Evolutionary conservation across 495 filamentous ascomycete genomes (phyloP), one percentile per base, ranked within the genome.

Genomic region (Amorphotheca resinae): DNA sequence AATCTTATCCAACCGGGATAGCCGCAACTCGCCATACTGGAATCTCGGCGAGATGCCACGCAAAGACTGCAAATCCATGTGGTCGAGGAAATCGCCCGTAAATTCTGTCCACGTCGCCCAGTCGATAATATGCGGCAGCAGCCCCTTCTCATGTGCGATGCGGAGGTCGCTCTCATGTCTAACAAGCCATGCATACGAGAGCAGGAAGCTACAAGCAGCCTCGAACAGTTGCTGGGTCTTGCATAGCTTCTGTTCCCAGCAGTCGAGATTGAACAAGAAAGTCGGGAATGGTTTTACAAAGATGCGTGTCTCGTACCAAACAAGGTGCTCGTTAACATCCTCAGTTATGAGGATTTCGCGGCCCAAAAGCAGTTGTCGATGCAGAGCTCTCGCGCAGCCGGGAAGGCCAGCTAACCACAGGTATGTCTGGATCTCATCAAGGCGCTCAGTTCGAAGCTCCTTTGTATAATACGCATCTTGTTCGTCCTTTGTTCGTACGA

Each of bases 221-320:
- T 26, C 46, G 32, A 57, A 47, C 1, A 62, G 35, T 12, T 36
- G 28, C 38, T 40, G 44, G 31, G 0, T 42, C 7, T 42, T 42
- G 46, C 46, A 49, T 12, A 49, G 16, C 33, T 38, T 33, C 23
- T 20, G 37, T 1, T 17, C 16, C 39, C 46, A 49, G 22, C 20
- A 42, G 17, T 47, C 28, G 36, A 33, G 20, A 23, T 42, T 38
- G 44, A 46, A 6, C 5, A 43, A n/a, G 36, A 61, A 41, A 3
- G 37, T 15, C 0, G 73, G 74, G 1, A 80, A 45, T 0, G 76
- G 74, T 38, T 77, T 80, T 41, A 79, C 55, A 53, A 66, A 77
- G 15, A 78, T 67, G 0, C 55, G 45, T 8, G 60, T 39, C 15
- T 70, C 50, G 33, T 53, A 46, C 76, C 73, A 81, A 11, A 77